Evolutionary conservation across 441 rosid genomes (phyloP), one percentile per base, ranked within the genome.

Genomic region (Biscutella laevigata): DNA sequence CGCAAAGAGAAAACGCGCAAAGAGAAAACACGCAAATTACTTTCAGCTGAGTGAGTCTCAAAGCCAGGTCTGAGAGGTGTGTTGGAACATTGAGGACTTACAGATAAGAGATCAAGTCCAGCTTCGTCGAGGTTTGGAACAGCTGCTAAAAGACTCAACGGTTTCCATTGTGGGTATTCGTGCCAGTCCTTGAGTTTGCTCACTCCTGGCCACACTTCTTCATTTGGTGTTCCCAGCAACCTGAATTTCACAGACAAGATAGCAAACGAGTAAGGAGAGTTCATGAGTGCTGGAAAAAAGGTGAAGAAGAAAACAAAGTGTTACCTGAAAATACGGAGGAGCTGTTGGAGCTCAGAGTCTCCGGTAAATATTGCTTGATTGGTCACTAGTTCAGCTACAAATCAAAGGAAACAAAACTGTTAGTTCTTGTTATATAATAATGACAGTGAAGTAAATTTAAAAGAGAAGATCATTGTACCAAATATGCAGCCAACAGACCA

Each of bases 401-500:
- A 27, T 54, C 6, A 45, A n/a, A 44, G 21, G 12, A 62, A 26
- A 39, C 60, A 43, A 7, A n/a, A n/a, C n/a, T 7, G 24, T 39
- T 37, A 50, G 11, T 26, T 25, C 3, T 16, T 36, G 11, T 10
- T 35, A 25, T 0, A 1, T 13, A 14, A n/a, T n/a, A n/a, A n/a
- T n/a, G n/a, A n/a, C n/a, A n/a, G n/a, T n/a, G n/a, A n/a, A n/a
- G n/a, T n/a, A n/a, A n/a, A n/a, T n/a, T n/a, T n/a, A n/a, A n/a
- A 41, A 24, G 9, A 19, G 30, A 35, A 15, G 37, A 7, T 0
- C n/a, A n/a, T n/a, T n/a, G 29, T 81, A 92, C 99, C 99, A 58
- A 92, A 92, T 0, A 92, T 81, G 44, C 97, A 92, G 67, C 78
- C 97, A 28, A 92, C 97, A 49, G 95, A 92, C 99, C 99, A 92